phyloP scores from a whole-genome alignment of 2,329 filamentous ascomycete genomes.

The Fusarium decemcellulare region DNA sequence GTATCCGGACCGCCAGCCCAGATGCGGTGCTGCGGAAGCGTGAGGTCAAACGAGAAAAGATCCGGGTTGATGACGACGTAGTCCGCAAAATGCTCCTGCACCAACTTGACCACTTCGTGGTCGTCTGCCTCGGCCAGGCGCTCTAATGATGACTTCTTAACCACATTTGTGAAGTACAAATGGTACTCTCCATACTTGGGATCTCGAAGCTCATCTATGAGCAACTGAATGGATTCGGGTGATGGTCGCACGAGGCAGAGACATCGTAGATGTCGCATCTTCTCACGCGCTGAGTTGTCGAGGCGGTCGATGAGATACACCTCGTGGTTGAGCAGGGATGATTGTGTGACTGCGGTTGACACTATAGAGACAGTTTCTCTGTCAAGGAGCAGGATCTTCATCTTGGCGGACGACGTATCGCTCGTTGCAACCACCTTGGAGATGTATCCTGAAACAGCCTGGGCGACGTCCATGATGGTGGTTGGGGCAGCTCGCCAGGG shows the following conservation, averaged over 20 bases:
- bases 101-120: conserved; percentile 93
- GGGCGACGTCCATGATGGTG: conserved; percentile 88
- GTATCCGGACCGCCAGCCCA: conserved; percentile 87
- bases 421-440: conserved; percentile 87
- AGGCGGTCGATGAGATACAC: conserved; percentile 98
- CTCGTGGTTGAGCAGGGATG: conserved; percentile 93
- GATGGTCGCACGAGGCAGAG: conserved; percentile 94
- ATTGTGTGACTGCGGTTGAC: conserved; percentile 96
- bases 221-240: conserved; percentile 89
- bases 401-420: conserved; percentile 86
- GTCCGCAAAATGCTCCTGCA: conserved; percentile 97
- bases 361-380: conserved; percentile 94
- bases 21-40: conserved; percentile 80
- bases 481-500: conserved; percentile 29
- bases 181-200: conserved; percentile 99
- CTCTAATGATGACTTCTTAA: conserved; percentile 96
- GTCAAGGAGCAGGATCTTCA: conserved; percentile 97
- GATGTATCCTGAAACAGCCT: conserved; percentile 94
- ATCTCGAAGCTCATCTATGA: conserved; percentile 95
- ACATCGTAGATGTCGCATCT: conserved; percentile 97
- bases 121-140: conserved; percentile 96
- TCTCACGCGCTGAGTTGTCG: conserved; percentile 90
- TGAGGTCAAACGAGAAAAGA: conserved; percentile 84
- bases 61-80: conserved; percentile 97
- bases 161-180: conserved; percentile 97